Evolutionary conservation across 768 basidiomycete genomes (phyloP).

Genomic region (Paxillus ammoniavirescens): DNA sequence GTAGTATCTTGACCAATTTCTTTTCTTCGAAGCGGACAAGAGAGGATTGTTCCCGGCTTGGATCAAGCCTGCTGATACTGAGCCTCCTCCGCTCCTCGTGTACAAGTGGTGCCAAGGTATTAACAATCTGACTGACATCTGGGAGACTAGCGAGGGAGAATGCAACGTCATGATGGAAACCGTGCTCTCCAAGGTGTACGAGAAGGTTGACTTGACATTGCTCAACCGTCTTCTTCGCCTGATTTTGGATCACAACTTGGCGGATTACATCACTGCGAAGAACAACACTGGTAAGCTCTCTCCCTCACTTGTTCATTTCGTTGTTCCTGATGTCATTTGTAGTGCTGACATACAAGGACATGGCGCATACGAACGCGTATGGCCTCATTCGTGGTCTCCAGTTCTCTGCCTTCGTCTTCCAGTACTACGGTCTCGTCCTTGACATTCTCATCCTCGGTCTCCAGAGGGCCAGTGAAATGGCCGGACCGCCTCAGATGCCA

Average conservation of each 20-base stretch:
- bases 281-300: slow-evolving; percentile 75
- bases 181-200: slow-evolving; percentile 94
- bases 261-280: slow-evolving; percentile 99
- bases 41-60: slow-evolving; percentile 97
- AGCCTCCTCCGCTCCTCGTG: slow-evolving; percentile 93
- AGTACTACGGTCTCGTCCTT: slow-evolving; percentile 94
- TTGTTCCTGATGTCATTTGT: slow-evolving; percentile 5
- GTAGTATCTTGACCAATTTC: slow-evolving; percentile 94
- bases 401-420: slow-evolving; percentile 99
- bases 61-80: slow-evolving; percentile 98
- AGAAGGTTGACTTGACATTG: slow-evolving; percentile 96
- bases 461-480: slow-evolving; percentile 99
- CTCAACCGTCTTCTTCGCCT: slow-evolving; percentile 94
- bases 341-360: slow-evolving; percentile 92
- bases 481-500: slow-evolving; percentile 94
- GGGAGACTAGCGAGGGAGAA: slow-evolving; percentile 98
- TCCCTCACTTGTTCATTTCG: background rate
- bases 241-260: slow-evolving; percentile 97
- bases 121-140: slow-evolving; percentile 96
- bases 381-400: slow-evolving; percentile 97
- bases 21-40: slow-evolving; percentile 99
- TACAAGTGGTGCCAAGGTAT: slow-evolving; percentile 99
- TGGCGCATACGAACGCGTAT: slow-evolving; percentile 97
- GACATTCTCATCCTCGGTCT: slow-evolving; percentile 95
- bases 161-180: slow-evolving; percentile 99